Percentiles rank a stretch among this genome's conserved stretches.
These are phyloP conservation scores for Hygrophila difformis DNA, from an alignment of 257 asterid genomes.

Conservation along the genomic window DNA sequence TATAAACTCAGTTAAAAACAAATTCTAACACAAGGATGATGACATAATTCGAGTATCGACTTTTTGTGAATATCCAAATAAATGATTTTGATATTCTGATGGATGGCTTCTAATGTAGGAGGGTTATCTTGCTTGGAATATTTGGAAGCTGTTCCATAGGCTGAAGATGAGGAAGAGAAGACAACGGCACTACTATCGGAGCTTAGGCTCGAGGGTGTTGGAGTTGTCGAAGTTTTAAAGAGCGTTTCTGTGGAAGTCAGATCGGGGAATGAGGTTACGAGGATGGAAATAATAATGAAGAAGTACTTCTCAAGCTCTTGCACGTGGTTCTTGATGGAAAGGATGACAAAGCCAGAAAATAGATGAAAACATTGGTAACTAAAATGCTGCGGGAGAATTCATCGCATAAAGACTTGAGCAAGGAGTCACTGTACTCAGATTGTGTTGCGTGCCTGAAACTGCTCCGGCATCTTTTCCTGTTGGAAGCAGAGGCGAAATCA, in stretches of 20 bases:
- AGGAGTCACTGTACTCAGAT: constrained; percentile 69
- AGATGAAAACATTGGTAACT: constrained; percentile 71
- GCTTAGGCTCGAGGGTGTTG: constrained; percentile 77
- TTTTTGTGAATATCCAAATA: no score
- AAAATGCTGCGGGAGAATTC: constrained; percentile 86
- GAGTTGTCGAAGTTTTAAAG: constrained; percentile 80
- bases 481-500: constrained; percentile 41
- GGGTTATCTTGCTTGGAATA: constrained; percentile 80
- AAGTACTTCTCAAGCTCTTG: constrained; percentile 71
- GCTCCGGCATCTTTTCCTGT: constrained; percentile 39
- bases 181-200: constrained; percentile 78
- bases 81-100: neutral
- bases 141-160: constrained; percentile 98
- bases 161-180: constrained; percentile 91
- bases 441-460: constrained; percentile 59
- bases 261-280: constrained; percentile 29
- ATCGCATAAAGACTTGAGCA: constrained; percentile 62
- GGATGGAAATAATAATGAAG: constrained; percentile 46
- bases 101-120: constrained; percentile 40
- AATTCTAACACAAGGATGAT: no score
- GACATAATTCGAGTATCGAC: no score
- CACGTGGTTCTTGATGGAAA: constrained; percentile 90
- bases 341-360: constrained; percentile 93
- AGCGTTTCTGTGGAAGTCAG: constrained; percentile 70
- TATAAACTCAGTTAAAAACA: no score